Percentiles rank a stretch among this genome's conserved stretches.
Evolutionary conservation across 495 filamentous ascomycete genomes (phyloP).

Genomic region (Aspergillus olivimuriae): DNA sequence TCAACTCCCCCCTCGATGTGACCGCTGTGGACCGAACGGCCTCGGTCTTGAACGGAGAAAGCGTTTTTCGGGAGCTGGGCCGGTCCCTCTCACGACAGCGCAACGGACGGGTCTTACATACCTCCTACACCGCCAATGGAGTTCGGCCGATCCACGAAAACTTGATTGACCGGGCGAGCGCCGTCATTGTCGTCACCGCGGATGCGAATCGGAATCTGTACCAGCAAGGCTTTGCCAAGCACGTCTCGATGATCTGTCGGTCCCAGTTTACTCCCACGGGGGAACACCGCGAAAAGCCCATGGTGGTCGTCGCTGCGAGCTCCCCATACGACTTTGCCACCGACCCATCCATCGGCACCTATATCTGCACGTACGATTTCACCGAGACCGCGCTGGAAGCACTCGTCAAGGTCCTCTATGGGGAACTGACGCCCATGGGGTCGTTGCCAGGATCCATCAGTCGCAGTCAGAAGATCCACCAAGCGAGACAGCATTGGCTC

Average conservation of each 20-base stretch:
- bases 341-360: constrained; percentile 78
- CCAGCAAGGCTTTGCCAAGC: constrained; percentile 86
- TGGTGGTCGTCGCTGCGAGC: constrained; percentile 83
- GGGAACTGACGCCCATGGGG: constrained; percentile 65
- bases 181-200: constrained; percentile 80
- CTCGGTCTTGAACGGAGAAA: constrained; percentile 79
- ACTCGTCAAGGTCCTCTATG: constrained; percentile 73
- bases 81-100: constrained; percentile 73
- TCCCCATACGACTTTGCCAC: constrained; percentile 95
- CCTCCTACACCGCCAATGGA: constrained; percentile 86
- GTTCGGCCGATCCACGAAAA: constrained; percentile 85
- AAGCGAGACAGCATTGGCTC: constrained; percentile 81
- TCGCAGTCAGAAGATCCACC: constrained; percentile 74
- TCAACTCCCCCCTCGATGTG: constrained; percentile 47
- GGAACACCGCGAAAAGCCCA: constrained; percentile 53
- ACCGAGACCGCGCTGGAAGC: constrained; percentile 83
- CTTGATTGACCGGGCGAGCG: constrained; percentile 76
- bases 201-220: constrained; percentile 88
- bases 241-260: constrained; percentile 90
- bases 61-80: constrained; percentile 79
- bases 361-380: constrained; percentile 90
- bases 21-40: constrained; percentile 50
- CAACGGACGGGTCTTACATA: constrained; percentile 77
- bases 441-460: constrained; percentile 72
- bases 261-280: constrained; percentile 50